Conservation (phyloP, 176 grass and related monocot genomes). For the Neostapfia colusana region DNA sequence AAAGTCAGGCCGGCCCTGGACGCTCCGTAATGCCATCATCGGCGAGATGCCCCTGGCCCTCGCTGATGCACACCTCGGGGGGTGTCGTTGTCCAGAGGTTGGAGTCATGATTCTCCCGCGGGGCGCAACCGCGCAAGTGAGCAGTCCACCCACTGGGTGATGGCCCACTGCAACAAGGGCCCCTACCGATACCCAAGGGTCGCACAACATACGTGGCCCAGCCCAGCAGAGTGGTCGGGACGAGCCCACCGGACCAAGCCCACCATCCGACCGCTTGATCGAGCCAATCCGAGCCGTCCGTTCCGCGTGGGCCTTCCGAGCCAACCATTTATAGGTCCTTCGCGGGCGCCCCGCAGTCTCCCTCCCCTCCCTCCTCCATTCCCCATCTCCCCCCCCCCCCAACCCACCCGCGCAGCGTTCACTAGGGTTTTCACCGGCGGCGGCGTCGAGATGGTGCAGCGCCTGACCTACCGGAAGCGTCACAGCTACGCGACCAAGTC, state of each 20-base stretch:
- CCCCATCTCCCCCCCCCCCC: no score
- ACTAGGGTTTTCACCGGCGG: slow-evolving; percentile 38
- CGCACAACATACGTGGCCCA: no score
- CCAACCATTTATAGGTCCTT: slow-evolving; percentile 49
- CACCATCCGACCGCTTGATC: slow-evolving; percentile 3
- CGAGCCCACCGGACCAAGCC: not conserved
- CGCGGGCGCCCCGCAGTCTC: not conserved
- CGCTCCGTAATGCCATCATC: no score
- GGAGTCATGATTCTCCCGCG: no score
- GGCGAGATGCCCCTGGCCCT: no score
- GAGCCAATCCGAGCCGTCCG: slow-evolving; percentile 45
- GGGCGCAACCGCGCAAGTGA: no score
- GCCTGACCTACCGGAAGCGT: slow-evolving; percentile 85
- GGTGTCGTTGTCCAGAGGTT: no score
- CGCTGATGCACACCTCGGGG: no score
- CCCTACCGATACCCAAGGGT: not conserved
- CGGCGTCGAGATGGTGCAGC: slow-evolving; percentile 78
- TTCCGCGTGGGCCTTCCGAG: not conserved
- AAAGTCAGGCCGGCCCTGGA: no score
- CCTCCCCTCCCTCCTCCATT: slow-evolving; percentile 12
- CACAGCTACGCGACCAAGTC: slow-evolving; percentile 97
- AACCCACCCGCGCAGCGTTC: not conserved
- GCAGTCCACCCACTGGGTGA: no score
- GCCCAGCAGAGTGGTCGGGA: no score
- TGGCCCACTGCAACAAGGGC: no score